These are phyloP conservation scores for Arthrobotrys iridis DNA, from an alignment of 2,329 filamentous ascomycete species.

Conservation along the genomic window DNA sequence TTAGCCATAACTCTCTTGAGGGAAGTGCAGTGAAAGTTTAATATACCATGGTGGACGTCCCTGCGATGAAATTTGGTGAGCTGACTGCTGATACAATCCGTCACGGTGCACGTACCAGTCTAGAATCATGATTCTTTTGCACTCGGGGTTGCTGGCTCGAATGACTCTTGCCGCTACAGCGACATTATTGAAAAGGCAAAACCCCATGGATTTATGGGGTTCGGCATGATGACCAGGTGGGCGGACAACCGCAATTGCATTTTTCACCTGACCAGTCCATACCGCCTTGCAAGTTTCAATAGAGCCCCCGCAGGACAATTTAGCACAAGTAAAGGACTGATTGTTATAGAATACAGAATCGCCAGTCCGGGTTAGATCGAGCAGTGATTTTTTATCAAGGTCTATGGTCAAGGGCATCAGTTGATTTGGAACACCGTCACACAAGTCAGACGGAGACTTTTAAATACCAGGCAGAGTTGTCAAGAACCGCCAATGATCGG, in stretches of 20 bases:
- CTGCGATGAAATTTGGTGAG: constrained; percentile 58
- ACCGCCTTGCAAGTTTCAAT: constrained; percentile 97
- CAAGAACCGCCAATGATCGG: constrained; percentile 76
- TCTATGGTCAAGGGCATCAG: constrained; percentile 59
- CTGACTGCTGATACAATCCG: neutral
- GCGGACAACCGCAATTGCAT: constrained; percentile 92
- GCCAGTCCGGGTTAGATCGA: constrained; percentile 73
- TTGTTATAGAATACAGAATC: constrained; percentile 86
- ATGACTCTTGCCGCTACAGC: constrained; percentile 90
- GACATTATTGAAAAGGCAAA: constrained; percentile 98
- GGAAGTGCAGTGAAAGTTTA: constrained; percentile 45
- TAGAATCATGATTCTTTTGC: constrained; percentile 88
- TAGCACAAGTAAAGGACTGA: constrained; percentile 80
- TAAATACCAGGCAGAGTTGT: constrained; percentile 36
- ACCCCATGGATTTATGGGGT: constrained; percentile 80
- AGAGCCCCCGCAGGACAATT: constrained; percentile 87
- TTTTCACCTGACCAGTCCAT: constrained; percentile 82
- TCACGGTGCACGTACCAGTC: constrained; percentile 78
- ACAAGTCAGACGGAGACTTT: neutral
- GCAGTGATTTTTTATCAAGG: constrained; percentile 70
- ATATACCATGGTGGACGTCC: constrained; percentile 74
- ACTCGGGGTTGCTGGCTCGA: constrained; percentile 82
- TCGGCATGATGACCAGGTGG: constrained; percentile 97
- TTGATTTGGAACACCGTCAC: neutral
- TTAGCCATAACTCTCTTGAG: neutral